Conservation (phyloP, 2,329 filamentous ascomycete species). For the Diaporthe nobilis region DNA sequence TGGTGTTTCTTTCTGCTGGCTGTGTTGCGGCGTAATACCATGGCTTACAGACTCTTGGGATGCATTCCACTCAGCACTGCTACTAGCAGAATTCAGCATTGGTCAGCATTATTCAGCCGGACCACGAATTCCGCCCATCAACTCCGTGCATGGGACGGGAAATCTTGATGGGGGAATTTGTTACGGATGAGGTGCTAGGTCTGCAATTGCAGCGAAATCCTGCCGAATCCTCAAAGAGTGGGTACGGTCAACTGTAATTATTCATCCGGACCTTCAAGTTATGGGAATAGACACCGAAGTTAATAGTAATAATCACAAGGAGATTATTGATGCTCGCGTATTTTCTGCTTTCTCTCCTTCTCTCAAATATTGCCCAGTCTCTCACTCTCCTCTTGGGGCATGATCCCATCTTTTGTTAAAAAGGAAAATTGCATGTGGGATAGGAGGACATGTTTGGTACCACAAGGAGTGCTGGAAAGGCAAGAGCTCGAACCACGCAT, state of each 20-base stretch:
- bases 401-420: not conserved
- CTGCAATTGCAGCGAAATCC: too few species aligned
- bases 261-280: not conserved
- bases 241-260: not conserved
- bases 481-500: too few species aligned
- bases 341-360: not conserved
- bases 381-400: too few species aligned
- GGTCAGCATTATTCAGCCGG: conserved; percentile 11
- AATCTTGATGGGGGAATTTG: not conserved
- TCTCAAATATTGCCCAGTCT: not conserved
- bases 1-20: not conserved
- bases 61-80: not conserved
- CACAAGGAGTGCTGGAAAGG: not conserved
- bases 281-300: not conserved
- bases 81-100: not conserved
- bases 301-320: too few species aligned
- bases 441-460: not conserved
- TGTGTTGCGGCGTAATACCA: not conserved
- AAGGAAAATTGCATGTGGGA: not conserved
- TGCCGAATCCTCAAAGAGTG: too few species aligned
- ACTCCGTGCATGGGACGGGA: not conserved
- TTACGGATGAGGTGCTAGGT: not conserved
- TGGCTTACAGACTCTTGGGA: not conserved
- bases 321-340: not conserved
- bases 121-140: too few species aligned